A percentile compares a stretch with the other conserved stretches of the same genome.
Conservation (phyloP, 1,284 basidiomycete species). For the Ceratobasidium papillatum region DNA sequence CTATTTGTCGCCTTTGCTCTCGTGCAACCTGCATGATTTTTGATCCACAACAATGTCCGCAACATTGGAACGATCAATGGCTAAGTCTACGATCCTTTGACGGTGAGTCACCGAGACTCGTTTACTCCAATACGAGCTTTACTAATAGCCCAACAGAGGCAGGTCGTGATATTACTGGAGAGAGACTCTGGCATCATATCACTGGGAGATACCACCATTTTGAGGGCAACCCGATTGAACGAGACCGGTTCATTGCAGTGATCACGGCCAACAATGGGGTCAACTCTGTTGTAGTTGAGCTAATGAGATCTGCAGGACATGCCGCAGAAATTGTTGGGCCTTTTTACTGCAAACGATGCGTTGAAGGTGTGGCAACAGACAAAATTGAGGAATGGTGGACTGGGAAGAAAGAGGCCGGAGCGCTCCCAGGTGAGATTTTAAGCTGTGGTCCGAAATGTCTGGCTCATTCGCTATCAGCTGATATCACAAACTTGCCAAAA, state of each 20-base stretch:
- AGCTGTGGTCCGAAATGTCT: neutral
- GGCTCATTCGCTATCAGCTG: neutral
- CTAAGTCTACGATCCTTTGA: conserved; percentile 10
- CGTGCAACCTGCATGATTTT: conserved; percentile 1
- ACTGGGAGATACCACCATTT: neutral
- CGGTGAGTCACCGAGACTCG: neutral
- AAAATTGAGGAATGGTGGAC: conserved; percentile 41
- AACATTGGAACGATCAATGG: neutral
- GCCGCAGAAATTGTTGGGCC: neutral
- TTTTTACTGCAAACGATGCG: conserved; percentile 19
- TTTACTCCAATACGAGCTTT: neutral
- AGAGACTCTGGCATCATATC: neutral
- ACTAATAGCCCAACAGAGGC: neutral
- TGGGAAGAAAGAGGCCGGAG: conserved; percentile 30
- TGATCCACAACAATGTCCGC: conserved; percentile 14
- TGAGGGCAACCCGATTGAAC: neutral
- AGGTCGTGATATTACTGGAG: neutral
- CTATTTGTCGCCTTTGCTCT: conserved; percentile 2
- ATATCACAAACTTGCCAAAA: conserved; percentile 32
- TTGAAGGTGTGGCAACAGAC: neutral
- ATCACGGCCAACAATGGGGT: conserved; percentile 2
- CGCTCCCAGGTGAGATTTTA: conserved; percentile 32
- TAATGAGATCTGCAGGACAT: conserved; percentile 5
- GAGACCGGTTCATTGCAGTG: neutral
- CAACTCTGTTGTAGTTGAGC: neutral